Percentiles rank a stretch among this genome's conserved stretches.
Evolutionary conservation across 2,329 filamentous ascomycete genomes (phyloP).

Genomic region (Colletotrichum abscissum): DNA sequence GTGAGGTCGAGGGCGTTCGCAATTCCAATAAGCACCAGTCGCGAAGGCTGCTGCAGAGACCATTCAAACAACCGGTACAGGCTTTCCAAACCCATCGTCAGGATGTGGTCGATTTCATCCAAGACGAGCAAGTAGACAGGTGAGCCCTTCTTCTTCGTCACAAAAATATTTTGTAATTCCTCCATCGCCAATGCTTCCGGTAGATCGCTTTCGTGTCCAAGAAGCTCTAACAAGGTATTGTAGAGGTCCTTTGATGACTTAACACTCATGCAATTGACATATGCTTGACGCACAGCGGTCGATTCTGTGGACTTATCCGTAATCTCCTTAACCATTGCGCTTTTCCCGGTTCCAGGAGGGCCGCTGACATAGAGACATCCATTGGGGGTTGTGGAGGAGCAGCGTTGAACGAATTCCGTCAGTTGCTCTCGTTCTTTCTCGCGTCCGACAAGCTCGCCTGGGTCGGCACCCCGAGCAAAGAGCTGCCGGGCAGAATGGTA

Average conservation of each 20-base stretch:
- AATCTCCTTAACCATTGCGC: constrained; percentile 88
- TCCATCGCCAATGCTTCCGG: constrained; percentile 75
- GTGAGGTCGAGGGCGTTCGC: constrained; percentile 97
- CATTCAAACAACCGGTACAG: constrained; percentile 97
- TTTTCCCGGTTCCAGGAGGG: constrained; percentile 96
- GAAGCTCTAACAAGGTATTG: constrained; percentile 78
- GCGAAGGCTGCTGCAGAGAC: constrained; percentile 85
- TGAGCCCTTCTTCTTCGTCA: constrained; percentile 66
- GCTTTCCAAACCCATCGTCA: constrained; percentile 88
- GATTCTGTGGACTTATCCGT: constrained; percentile 67
- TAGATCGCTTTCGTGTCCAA: constrained; percentile 68
- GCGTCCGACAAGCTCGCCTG: constrained; percentile 81
- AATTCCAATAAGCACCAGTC: constrained; percentile 88
- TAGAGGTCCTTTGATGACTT: constrained; percentile 90
- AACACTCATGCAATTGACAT: constrained; percentile 98
- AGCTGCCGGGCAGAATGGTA: constrained; percentile 90
- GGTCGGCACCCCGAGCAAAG: constrained; percentile 83
- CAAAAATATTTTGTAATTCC: constrained; percentile 77
- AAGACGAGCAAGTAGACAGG: constrained; percentile 84
- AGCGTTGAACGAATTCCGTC: constrained; percentile 73
- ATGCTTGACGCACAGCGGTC: constrained; percentile 73
- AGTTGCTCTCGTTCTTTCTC: constrained; percentile 77
- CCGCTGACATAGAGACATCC: constrained; percentile 96
- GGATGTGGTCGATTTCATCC: constrained; percentile 94
- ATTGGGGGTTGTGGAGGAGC: constrained; percentile 68